Conservation (phyloP, 768 basidiomycete genomes). For the Tephrocybe sp. region DNA sequence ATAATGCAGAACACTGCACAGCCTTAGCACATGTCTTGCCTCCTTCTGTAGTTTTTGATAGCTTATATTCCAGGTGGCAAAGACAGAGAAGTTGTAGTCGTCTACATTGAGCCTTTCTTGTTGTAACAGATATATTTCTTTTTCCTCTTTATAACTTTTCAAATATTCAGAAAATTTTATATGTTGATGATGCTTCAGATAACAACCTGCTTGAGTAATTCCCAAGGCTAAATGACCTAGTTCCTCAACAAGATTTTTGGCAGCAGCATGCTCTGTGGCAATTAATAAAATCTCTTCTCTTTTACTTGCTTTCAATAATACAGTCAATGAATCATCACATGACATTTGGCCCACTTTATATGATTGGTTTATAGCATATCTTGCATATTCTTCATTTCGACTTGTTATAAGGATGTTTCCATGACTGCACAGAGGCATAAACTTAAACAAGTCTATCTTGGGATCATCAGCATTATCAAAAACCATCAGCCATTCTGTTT, state of each 20-base stretch:
- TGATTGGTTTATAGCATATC: too few relatives aligned
- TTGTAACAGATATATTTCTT: neutral
- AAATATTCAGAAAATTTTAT: neutral
- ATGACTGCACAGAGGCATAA: too few relatives aligned
- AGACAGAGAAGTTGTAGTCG: neutral
- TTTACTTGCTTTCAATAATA: too few relatives aligned
- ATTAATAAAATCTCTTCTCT: too few relatives aligned
- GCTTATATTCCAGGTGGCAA: neutral
- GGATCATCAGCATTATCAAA: too few relatives aligned
- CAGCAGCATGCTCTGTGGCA: too few relatives aligned
- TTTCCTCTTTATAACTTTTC: neutral
- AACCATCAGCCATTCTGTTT: too few relatives aligned
- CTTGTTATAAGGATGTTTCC: too few relatives aligned
- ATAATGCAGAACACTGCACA: neutral
- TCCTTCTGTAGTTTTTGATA: neutral
- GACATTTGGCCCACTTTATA: too few relatives aligned
- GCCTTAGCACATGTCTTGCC: neutral
- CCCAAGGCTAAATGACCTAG: neutral
- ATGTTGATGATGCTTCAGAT: neutral
- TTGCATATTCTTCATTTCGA: too few relatives aligned
- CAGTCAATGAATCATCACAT: too few relatives aligned
- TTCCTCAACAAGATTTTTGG: constrained; percentile 2
- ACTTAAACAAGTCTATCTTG: neutral
- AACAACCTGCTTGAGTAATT: neutral
- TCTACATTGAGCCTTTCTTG: neutral